Base-by-base conservation (phyloP, 2,329 filamentous ascomycete species). In the Blastomyces emzantsi region DNA sequence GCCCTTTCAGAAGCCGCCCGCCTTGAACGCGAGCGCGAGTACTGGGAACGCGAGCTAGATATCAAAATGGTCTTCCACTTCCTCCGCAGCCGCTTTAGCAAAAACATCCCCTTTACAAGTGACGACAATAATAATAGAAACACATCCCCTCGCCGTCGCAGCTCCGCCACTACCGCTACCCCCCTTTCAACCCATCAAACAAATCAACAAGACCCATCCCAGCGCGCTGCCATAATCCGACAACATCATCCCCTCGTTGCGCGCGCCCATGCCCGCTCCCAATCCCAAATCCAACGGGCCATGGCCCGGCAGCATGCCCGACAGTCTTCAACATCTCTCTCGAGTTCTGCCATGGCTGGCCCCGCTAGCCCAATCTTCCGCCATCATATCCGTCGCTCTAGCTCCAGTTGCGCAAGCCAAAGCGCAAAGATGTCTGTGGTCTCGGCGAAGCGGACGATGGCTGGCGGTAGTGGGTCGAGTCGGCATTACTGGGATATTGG, bases 401-500 rank as follows among this genome's bases (percentile, higher is more conserved):
- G 81, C 64, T 84, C 86, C 64, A 95, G 90, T 74, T 96, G 91
- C 74, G 91, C 90, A 3, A 96, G 90, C 72, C 90, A 96, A 76
- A 95, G 90, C 74, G 90, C 90, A 8, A 87, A 88, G 74, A 85
- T 88, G 69, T 90, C 86, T 22, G 87, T 85, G 41, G 36, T 79
- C 81, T 90, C 85, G 43, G 87, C 85, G 49, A 81, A 82, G 70
- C 80, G 83, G 61, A 77, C 75, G 0, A 68, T 80, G 63, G 77
- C 78, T 3, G 72, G 74, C 4, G 90, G 86, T 69, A 87, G 85
- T 67, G 83, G 85, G 43, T 92, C 89, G 55, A 90, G 87, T 56
- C 80, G 91, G 62, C 90, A 96, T 73, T 97, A 95, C 75, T 97
- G 92, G 92, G 92, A 96, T 74, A 85, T 96, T 67, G 90, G 90